A percentile compares a stretch with the other conserved stretches of the same genome.
These are phyloP conservation scores for Agrostemma githago DNA, from an alignment of 148 eudicot genomes.

Conservation along the genomic window DNA sequence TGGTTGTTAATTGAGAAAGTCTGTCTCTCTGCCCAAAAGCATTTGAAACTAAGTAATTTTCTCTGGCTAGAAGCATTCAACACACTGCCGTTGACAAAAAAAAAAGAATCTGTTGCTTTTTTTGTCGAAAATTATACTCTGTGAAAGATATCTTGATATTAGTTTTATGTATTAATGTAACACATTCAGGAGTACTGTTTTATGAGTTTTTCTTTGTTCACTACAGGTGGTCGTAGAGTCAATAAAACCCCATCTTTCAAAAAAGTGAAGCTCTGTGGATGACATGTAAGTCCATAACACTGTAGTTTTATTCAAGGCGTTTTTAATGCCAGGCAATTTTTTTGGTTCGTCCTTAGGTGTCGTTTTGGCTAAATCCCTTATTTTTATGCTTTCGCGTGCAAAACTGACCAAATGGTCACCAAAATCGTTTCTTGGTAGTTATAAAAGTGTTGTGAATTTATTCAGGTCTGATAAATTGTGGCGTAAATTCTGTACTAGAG, in stretches of 20 bases:
- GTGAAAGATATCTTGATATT: not conserved
- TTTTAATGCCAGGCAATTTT: not conserved
- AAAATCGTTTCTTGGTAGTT: not conserved
- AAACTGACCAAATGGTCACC: not conserved
- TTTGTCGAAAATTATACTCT: too few relatives aligned
- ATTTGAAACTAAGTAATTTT: not conserved
- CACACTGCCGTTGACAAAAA: not conserved
- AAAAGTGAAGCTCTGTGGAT: constrained; percentile 32
- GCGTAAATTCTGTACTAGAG: not conserved
- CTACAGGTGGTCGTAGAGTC: constrained; percentile 88
- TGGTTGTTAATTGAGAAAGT: not conserved
- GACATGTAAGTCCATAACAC: constrained; percentile 19
- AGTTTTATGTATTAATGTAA: not conserved
- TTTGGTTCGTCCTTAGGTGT: not conserved
- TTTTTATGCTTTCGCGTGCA: not conserved
- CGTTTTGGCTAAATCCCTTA: not conserved
- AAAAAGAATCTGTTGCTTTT: too few relatives aligned
- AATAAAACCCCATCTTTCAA: constrained; percentile 62
- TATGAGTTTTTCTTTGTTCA: not conserved
- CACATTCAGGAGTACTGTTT: not conserved
- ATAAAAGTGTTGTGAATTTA: not conserved
- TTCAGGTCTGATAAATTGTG: not conserved
- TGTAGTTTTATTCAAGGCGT: not conserved
- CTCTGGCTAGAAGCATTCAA: not conserved
- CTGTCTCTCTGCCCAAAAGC: not conserved